phyloP scores from a whole-genome alignment of 768 basidiomycete genomes.

The Pisolithus tinctorius region DNA sequence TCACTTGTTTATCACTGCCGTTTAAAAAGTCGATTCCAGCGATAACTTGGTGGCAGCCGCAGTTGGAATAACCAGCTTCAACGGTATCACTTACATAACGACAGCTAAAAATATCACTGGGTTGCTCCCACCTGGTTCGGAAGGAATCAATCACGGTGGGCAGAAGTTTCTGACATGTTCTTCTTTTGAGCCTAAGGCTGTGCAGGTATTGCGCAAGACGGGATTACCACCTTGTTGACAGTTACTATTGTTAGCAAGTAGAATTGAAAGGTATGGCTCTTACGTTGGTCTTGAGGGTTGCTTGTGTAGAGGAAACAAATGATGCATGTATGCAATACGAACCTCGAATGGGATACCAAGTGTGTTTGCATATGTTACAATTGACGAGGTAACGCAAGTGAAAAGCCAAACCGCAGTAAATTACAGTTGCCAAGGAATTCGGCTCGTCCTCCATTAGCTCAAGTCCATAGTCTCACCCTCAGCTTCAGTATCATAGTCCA shows the following conservation, averaged over 20 bases:
- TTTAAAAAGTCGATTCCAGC: constrained; percentile 13
- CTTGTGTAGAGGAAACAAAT: background rate
- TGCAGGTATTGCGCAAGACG: constrained; percentile 56
- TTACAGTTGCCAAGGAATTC: constrained; percentile 2
- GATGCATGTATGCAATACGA: background rate
- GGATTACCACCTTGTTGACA: constrained; percentile 48
- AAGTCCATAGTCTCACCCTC: constrained; percentile 14
- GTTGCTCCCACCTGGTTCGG: constrained; percentile 44
- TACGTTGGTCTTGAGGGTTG: background rate
- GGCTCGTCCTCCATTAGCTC: constrained; percentile 12
- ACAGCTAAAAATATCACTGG: constrained; percentile 42
- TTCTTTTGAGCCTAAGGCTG: background rate
- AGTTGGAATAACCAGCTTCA: constrained; percentile 32
- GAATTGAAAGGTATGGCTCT: background rate
- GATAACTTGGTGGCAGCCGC: constrained; percentile 34
- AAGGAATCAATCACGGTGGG: constrained; percentile 51
- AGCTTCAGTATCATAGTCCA: constrained; percentile 15
- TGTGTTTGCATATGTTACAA: constrained; percentile 17
- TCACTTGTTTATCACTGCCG: background rate
- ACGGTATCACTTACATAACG: constrained; percentile 42
- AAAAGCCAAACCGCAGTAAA: constrained; percentile 16
- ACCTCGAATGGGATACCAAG: background rate
- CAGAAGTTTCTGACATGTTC: background rate
- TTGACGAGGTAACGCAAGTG: constrained; percentile 5
- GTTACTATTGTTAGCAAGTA: constrained; percentile 30